phyloP scores from a whole-genome alignment of 2,329 filamentous ascomycete species.

The Cladosporium sp. region DNA sequence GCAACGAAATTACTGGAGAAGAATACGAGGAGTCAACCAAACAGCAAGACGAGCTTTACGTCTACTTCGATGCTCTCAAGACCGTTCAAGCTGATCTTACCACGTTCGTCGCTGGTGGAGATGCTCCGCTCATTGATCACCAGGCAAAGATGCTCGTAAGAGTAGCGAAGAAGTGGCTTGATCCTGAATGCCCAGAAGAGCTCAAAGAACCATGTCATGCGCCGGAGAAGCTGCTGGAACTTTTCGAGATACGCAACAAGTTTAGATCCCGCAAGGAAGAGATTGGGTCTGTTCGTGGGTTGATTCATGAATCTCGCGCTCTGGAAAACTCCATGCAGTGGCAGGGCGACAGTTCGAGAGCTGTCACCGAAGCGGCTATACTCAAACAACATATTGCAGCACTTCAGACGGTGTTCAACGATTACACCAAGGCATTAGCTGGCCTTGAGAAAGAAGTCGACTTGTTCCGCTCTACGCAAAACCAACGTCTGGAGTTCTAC shows the following conservation, averaged over 20 bases:
- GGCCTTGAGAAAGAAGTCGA: constrained; percentile 68
- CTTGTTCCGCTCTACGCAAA: constrained; percentile 73
- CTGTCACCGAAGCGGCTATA: constrained; percentile 60
- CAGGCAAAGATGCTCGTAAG: constrained; percentile 54
- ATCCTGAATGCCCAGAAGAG: constrained; percentile 57
- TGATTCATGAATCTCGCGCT: constrained; percentile 66
- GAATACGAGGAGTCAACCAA: constrained; percentile 87
- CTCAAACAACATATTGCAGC: constrained; percentile 59
- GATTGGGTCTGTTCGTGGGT: constrained; percentile 64
- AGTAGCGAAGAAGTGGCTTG: constrained; percentile 21
- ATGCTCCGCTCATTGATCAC: constrained; percentile 69
- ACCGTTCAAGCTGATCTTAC: constrained; percentile 75
- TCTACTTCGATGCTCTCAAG: constrained; percentile 75
- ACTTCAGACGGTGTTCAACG: constrained; percentile 50
- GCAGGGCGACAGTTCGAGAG: constrained; percentile 53
- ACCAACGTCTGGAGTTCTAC: constrained; percentile 83
- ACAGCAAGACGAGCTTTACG: constrained; percentile 82
- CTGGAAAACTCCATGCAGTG: constrained; percentile 57
- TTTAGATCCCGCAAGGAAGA: constrained; percentile 48
- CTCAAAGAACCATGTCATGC: constrained; percentile 61
- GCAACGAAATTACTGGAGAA: constrained; percentile 74
- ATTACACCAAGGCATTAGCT: constrained; percentile 49
- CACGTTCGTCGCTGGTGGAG: constrained; percentile 69
- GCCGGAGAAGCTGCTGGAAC: constrained; percentile 56
- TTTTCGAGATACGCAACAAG: constrained; percentile 44